Base-by-base conservation (phyloP, 768 basidiomycete species). In the Termitomyces sp. region DNA sequence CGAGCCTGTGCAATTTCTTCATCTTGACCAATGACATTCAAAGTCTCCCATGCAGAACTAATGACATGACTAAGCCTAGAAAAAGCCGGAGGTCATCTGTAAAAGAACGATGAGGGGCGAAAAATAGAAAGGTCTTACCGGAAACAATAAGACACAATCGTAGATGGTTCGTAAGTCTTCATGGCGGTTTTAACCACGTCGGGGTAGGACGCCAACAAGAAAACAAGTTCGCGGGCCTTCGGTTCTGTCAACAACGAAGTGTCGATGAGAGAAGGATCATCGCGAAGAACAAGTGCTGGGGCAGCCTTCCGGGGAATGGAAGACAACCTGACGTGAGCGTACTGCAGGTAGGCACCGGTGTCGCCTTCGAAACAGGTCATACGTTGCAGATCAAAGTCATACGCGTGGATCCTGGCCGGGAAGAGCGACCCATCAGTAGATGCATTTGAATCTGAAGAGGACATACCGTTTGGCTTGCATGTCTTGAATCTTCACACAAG, bases 341-440 rank as follows among this genome's bases (percentile, higher is more conserved):
- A 97, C 76, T 96, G 95, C 33, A 98, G 83, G 75, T 96, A 97
- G 0, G 94, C 91, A 2, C 92, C 93, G 0, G 93, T 95, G 73
- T 97, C 95, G 44, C 95, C 95, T 70, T 96, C 93, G 71, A 95
- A 96, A 30, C 92, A 93, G 54, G 87, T 83, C 91, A 96, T 95
- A 47, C 94, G 85, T 63, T 91, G 84, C 87, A 91, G 91, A 72
- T 93, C 90, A 76, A 96, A 98, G 2, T 82, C 87, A 75, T 98
- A 98, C 75, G 95, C 92, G 73, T 94, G 95, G 68, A 96, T 88
- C 61, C 94, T 95, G 63, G 11, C 30, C 52, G 6, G 36, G n/a
- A 44, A 13, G 6, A 30, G 27, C 12, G 15, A 5, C 11, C 9
- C 13, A 52, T 39, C 20, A 47, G 8, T 39, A 57, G 45, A 22